These are phyloP conservation scores for Zostera marina DNA, from an alignment of 116 monocot species.

Conservation along the genomic window DNA sequence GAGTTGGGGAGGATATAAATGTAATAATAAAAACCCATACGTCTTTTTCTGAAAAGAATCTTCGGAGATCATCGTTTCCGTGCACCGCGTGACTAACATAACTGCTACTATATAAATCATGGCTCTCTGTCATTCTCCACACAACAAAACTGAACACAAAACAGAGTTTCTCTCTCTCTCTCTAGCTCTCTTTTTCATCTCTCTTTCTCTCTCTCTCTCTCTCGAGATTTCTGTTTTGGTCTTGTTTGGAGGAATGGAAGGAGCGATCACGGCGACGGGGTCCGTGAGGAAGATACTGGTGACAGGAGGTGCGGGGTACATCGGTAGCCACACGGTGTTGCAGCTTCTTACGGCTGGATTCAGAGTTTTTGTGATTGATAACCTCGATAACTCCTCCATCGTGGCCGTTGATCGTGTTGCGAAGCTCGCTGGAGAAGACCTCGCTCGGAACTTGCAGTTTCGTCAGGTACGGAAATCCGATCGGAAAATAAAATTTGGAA, in stretches of 20 bases:
- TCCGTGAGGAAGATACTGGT: constrained; percentile 57
- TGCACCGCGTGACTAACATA: no score
- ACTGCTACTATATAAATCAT: no score
- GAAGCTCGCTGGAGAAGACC: constrained; percentile 42
- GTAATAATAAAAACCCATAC: no score
- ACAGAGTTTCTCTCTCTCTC: constrained; percentile 13
- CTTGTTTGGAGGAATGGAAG: background rate
- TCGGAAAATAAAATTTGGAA: no score
- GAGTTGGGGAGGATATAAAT: no score
- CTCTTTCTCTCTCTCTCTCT: background rate
- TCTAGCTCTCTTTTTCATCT: background rate
- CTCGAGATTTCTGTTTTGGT: background rate
- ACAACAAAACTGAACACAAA: no score
- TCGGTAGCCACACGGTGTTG: constrained; percentile 91
- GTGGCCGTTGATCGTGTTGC: constrained; percentile 14
- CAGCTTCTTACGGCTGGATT: constrained; percentile 70
- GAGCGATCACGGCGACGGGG: background rate
- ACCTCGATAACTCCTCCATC: constrained; percentile 40
- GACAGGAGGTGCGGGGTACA: constrained; percentile 89
- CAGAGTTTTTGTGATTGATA: constrained; percentile 54
- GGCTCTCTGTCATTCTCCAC: no score
- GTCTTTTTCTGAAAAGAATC: no score
- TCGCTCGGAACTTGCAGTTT: constrained; percentile 43
- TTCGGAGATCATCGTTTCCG: no score
- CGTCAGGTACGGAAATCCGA: constrained; percentile 22